These are phyloP conservation scores for Alisma plantagoaquatica DNA, from an alignment of 106 monocot species.

Conservation along the genomic window DNA sequence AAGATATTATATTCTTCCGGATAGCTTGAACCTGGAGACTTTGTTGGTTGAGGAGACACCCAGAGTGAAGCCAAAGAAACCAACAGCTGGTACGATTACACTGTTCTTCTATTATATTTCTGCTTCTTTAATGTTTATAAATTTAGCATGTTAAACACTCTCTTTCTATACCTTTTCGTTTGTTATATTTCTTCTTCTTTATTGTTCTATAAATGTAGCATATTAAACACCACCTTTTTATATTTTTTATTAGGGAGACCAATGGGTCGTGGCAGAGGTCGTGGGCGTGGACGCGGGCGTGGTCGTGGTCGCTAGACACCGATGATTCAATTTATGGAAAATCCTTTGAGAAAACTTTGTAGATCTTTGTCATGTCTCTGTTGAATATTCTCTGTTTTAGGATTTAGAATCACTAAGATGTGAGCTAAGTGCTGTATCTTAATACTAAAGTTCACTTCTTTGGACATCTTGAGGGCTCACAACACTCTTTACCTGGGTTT, in stretches of 20 bases:
- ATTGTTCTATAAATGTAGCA: too few relatives aligned
- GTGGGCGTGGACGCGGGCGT: conserved; percentile 70
- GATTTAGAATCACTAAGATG: too few relatives aligned
- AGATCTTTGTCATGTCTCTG: too few relatives aligned
- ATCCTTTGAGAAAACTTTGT: too few relatives aligned
- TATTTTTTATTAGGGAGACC: conserved; percentile 70
- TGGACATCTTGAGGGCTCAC: too few relatives aligned
- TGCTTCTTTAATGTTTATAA: neutral
- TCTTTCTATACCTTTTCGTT: neutral
- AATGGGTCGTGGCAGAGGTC: conserved; percentile 62
- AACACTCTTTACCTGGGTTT: too few relatives aligned
- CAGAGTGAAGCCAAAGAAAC: conserved; percentile 86
- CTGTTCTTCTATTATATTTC: neutral
- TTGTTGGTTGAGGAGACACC: conserved; percentile 92
- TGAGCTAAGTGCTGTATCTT: too few relatives aligned
- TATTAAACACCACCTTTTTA: too few relatives aligned
- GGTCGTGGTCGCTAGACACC: conserved; percentile 47
- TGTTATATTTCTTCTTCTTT: neutral
- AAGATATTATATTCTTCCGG: conserved; percentile 83
- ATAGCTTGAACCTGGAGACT: conserved; percentile 94
- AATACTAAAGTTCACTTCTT: too few relatives aligned
- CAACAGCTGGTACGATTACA: conserved; percentile 50
- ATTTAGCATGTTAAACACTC: neutral
- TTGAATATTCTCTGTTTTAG: too few relatives aligned
- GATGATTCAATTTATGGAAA: too few relatives aligned